Base-by-base conservation (phyloP, 1,284 basidiomycete genomes). In the Ceratorhiza oryzae-sativae region DNA sequence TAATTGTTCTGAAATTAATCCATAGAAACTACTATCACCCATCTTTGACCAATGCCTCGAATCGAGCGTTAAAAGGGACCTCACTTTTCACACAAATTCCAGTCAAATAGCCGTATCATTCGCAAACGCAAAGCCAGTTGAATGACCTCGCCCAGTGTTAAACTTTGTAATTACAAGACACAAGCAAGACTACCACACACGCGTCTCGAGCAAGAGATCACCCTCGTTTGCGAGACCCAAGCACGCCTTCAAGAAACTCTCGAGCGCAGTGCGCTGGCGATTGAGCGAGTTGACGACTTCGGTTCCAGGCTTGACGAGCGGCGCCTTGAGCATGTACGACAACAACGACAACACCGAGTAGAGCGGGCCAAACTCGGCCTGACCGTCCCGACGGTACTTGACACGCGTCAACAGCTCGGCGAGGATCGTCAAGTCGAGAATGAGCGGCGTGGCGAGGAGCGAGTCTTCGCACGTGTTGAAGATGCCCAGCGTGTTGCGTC, bases 381-480 rank as follows among this genome's bases (percentile, higher is more conserved):
- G 79, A 72, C 81, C 76, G 15, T 80, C 72, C 51, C 85, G 86
- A 77, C 92, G 90, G 85, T 97, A 98, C 79, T 90, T 84, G 81
- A 99, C 87, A 75, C 97, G 95, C 53, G 95, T 97, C 77, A 98
- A 87, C 73, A 99, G 86, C 86, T 98, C 97, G 67, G 95, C 90
- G 72, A 98, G 87, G 84, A 98, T 95, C 63, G 93, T 84, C 76
- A 99, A 84, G 82, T 98, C 97, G 77, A 98, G 87, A 79, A 98
- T 96, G 76, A 99, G 87, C 12, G 96, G 97, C 59, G 95, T 97
- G 56, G 97, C 97, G 74, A 99, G 87, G 72, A 98, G 86, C 41
- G 96, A 98, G 82, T 99, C 97, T 89, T 96, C 94, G 85, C 95
- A 97, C 82, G 95, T 91, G 82, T 97, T 97, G 88, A 95, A 97